Evolutionary conservation across 306 rosid genomes (phyloP), one percentile per base, ranked within the genome.

Genomic region (Cicer chorassanicum): DNA sequence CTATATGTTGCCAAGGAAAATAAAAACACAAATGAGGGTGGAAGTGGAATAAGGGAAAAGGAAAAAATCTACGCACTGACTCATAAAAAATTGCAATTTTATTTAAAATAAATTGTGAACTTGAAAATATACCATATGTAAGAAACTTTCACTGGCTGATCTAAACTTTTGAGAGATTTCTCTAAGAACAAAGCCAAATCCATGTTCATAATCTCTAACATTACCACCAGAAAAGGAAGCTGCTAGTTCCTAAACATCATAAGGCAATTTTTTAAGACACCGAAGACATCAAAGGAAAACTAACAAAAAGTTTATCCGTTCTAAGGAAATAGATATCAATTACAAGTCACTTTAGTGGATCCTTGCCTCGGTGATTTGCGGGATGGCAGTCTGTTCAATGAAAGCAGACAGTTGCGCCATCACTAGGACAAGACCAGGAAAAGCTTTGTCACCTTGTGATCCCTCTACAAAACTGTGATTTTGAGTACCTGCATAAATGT

Each of bases 321-420:
- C n/a, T 50, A 51, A 64, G 9, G 48, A 67, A 67, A 73, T 29
- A 53, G 50, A 67, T 43, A 39, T 24, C 44, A 68, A 48, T 55
- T 55, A 39, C 7, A 53, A 72, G 74, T 62, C 54, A n/a, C 55
- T 81, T 73, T 51, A 63, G 54, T 29, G 43, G 74, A 68, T 79
- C 70, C 88, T 86, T 86, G 81, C 98, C 97, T 88, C 87, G 0
- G 90, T 86, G 83, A 94, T 87, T 85, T 87, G 87, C 13, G 89
- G 96, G 70, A 94, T 86, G 77, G 89, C 92, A 51, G 86, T 91
- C 64, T 85, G 97, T 82, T 90, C 96, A 49, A 90, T 82, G 82
- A 87, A 88, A 71, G 83, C 77, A 71, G 96, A 94, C 67, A 94
- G 82, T 77, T 91, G 95, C 13, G 98, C 88, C 84, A 94, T 83